Base-by-base conservation (phyloP, 768 basidiomycete genomes). In the Auricularia cornea region DNA sequence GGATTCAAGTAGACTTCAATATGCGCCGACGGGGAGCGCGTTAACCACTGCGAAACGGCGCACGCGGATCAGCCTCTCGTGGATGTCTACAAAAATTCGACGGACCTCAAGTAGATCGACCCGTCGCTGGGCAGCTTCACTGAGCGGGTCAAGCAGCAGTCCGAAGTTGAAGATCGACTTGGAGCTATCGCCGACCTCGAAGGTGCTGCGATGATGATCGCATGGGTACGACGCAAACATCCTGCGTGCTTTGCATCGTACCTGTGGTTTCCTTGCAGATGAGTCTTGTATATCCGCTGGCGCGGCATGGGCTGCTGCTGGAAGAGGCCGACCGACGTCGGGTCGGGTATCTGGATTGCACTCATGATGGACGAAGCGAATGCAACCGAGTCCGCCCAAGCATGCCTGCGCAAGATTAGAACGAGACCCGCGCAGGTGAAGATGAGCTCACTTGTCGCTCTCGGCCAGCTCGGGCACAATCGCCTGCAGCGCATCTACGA, bases 1-100 rank as follows among this genome's bases (percentile, higher is more conserved):
- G 95, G 94, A 68, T 92, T 91, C 3, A 97, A 74, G 70, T 91
- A 84, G n/a, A 98, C 78, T 65, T 90, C 83, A 10, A 94, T 77
- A 67, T 82, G 85, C 1, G 86, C 79, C 60, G 84, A 83, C 0
- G 88, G 85, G 54, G 89, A 77, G 32, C 81, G 80, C 2, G 83
- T 75, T 2, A 88, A 70, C 87, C 89, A 89, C 86, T 89, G 67
- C n/a, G 65, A 26, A 59, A 38, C n/a, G n/a, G n/a, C n/a, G n/a
- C n/a, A n/a, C n/a, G n/a, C n/a, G 20, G 31, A 28, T 51, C 41
- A 69, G 51, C 32, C 38, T 52, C n/a, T 38, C 11, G 35, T 54
- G 29, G n/a, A 28, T 44, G 38, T 29, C 26, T 30, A 35, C 12
- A 26, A 40, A 26, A 28, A 29, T 31, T 28, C 33, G 63, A 59